Percentiles rank a stretch among this genome's conserved stretches.
Evolutionary conservation across 257 asterid species (phyloP).

Genomic region (Rhazya stricta): DNA sequence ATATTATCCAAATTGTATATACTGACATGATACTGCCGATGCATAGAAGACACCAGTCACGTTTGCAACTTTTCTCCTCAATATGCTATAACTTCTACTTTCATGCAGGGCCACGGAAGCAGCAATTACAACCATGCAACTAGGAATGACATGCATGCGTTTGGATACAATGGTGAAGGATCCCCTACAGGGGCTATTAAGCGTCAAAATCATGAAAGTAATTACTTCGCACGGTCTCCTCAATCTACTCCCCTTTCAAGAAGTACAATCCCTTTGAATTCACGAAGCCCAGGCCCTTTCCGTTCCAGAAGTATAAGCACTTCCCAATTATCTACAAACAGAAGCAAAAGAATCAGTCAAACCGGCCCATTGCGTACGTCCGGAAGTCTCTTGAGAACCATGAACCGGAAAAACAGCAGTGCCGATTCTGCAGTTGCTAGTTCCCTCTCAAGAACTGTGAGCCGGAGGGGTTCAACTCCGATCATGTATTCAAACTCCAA

Average conservation of each 20-base stretch:
- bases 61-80: background rate
- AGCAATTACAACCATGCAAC: slow-evolving; percentile 7
- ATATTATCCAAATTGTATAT: background rate
- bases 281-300: slow-evolving; percentile 23
- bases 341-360: slow-evolving; percentile 28
- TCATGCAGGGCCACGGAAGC: slow-evolving; percentile 25
- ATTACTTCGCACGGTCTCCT: slow-evolving; percentile 24
- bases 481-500: slow-evolving; percentile 56
- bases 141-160: slow-evolving; percentile 16
- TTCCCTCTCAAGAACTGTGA: slow-evolving; percentile 33
- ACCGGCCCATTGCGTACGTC: slow-evolving; percentile 4
- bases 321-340: slow-evolving; percentile 30
- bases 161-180: slow-evolving; percentile 8
- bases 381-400: slow-evolving; percentile 22
- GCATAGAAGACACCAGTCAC: background rate
- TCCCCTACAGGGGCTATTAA: slow-evolving; percentile 4
- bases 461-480: slow-evolving; percentile 38
- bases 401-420: slow-evolving; percentile 29
- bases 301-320: slow-evolving; percentile 16
- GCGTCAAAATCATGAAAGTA: slow-evolving; percentile 16
- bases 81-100: background rate
- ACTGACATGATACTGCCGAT: background rate
- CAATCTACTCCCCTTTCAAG: background rate
- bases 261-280: slow-evolving; percentile 30
- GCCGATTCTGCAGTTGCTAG: slow-evolving; percentile 12